Percentiles rank a stretch among this genome's conserved stretches.
Evolutionary conservation across 2,329 filamentous ascomycete genomes (phyloP).

Genomic region (Fusarium neocosmosporiellum): DNA sequence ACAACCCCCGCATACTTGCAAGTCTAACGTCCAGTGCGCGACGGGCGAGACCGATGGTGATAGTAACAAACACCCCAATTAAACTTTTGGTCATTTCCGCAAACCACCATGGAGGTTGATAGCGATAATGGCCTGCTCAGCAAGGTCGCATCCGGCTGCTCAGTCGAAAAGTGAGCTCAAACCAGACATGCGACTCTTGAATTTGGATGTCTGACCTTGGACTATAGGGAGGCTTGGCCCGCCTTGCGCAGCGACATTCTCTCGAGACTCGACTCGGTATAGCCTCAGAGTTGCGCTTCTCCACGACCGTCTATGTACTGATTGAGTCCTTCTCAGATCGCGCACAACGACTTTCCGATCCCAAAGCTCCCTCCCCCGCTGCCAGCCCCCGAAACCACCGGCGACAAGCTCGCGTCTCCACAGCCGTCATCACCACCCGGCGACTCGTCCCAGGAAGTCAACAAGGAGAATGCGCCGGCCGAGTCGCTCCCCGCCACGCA

Average conservation of each 20-base stretch:
- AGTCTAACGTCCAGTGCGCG: conserved; percentile 41
- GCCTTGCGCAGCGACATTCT: conserved; percentile 73
- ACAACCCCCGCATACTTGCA: conserved; percentile 42
- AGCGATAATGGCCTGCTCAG: conserved; percentile 61
- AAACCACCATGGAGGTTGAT: conserved; percentile 65
- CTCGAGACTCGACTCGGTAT: conserved; percentile 73
- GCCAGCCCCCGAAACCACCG: conserved; percentile 52
- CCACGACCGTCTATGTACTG: neutral
- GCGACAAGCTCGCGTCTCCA: conserved; percentile 58
- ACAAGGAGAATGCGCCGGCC: conserved; percentile 75
- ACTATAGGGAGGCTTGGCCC: conserved; percentile 74
- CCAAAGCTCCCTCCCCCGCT: conserved; percentile 65
- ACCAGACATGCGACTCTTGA: conserved; percentile 8
- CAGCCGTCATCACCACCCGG: conserved; percentile 55
- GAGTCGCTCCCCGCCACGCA: conserved; percentile 51
- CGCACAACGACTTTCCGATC: conserved; percentile 75
- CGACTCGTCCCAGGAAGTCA: conserved; percentile 65
- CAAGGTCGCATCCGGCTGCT: conserved; percentile 61
- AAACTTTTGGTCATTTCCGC: neutral
- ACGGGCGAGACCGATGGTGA: neutral
- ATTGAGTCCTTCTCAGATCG: conserved; percentile 32
- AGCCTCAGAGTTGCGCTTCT: conserved; percentile 2
- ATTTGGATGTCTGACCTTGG: conserved; percentile 34
- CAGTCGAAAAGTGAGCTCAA: conserved; percentile 65
- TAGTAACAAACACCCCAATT: neutral